Evolutionary conservation across 192 early-diverging fungal species (phyloP).

Genomic region (Chytriomyces sp.): DNA sequence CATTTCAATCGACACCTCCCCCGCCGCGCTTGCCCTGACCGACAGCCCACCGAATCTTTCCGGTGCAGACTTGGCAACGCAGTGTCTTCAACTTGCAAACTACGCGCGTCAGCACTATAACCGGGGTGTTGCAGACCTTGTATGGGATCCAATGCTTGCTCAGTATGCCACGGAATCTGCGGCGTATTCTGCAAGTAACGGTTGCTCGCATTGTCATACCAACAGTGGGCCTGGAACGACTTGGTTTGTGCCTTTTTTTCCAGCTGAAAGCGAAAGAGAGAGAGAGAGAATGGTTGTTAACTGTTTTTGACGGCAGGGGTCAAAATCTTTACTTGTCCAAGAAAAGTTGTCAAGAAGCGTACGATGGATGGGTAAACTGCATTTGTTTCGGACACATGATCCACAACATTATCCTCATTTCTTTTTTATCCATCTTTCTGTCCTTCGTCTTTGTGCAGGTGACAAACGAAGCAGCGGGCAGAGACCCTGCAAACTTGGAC

Average conservation of each 20-base stretch:
- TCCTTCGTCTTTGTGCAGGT: too few relatives aligned
- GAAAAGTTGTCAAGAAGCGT: constrained; percentile 3
- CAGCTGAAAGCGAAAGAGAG: not conserved
- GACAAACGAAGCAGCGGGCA: constrained; percentile 24
- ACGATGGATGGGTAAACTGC: constrained; percentile 9
- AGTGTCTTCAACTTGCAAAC: constrained; percentile 13
- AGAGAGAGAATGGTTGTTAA: not conserved
- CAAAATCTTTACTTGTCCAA: constrained; percentile 7
- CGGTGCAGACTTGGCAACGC: not conserved
- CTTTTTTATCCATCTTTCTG: too few relatives aligned
- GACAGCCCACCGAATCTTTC: constrained; percentile 8
- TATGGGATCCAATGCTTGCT: not conserved
- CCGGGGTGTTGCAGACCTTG: not conserved
- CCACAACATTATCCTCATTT: too few relatives aligned
- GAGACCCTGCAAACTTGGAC: not conserved
- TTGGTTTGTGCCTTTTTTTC: not conserved
- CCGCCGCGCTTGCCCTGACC: not conserved
- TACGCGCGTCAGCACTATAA: constrained; percentile 34
- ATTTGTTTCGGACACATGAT: too few relatives aligned
- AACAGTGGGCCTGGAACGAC: constrained; percentile 11
- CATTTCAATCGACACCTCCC: not conserved
- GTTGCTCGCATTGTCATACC: constrained; percentile 21
- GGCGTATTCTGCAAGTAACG: not conserved
- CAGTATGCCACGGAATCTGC: not conserved
- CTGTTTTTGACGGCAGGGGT: not conserved